Conservation (phyloP, 1,284 basidiomycete genomes). For the Marasmius tenuissimus region DNA sequence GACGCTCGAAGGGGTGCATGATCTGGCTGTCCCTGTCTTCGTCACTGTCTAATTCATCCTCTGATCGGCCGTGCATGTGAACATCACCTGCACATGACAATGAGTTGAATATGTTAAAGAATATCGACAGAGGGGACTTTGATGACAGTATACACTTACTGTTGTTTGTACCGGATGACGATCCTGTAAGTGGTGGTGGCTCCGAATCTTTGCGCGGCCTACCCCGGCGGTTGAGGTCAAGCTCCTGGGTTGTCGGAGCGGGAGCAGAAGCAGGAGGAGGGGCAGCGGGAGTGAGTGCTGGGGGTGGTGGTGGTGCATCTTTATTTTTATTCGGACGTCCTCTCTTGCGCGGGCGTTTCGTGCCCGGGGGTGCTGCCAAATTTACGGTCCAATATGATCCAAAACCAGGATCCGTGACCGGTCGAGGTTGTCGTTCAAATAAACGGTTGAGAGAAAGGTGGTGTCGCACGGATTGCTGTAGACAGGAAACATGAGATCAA, state of each 20-base stretch:
- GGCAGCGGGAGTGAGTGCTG: constrained; percentile 13
- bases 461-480: constrained; percentile 81
- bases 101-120: neutral
- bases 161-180: neutral
- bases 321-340: constrained; percentile 57
- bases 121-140: neutral
- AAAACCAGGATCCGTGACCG: constrained; percentile 78
- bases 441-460: constrained; percentile 77
- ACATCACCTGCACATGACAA: constrained; percentile 21
- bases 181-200: constrained; percentile 4
- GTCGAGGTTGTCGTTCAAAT: constrained; percentile 76
- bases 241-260: neutral
- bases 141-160: neutral
- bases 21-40: constrained; percentile 41
- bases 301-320: constrained; percentile 25
- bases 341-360: constrained; percentile 77
- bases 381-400: constrained; percentile 86
- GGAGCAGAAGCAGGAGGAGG: neutral
- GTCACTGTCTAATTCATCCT: constrained; percentile 61
- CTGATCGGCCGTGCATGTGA: constrained; percentile 32
- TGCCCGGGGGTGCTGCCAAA: constrained; percentile 73
- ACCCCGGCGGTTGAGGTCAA: constrained; percentile 40
- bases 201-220: constrained; percentile 40
- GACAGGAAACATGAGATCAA: neutral
- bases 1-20: constrained; percentile 43